These are phyloP conservation scores for Phytophthora crassamura DNA, from an alignment of 352 stramenopile species.

Conservation along the genomic window DNA sequence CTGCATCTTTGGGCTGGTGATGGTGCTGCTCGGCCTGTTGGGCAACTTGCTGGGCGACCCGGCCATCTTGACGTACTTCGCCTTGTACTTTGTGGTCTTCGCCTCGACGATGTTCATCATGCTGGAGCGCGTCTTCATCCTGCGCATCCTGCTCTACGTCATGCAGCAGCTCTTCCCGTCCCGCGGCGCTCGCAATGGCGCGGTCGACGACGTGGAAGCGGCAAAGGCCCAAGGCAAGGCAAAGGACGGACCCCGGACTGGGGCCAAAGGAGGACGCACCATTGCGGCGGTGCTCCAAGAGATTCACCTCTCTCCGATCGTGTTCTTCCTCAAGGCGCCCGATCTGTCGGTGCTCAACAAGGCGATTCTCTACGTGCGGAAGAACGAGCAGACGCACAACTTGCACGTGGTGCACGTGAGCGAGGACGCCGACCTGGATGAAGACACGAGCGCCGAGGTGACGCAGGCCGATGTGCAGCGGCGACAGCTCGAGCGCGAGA, in stretches of 20 bases:
- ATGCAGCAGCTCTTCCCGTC: constrained; percentile 72
- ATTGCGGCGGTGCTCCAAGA: constrained; percentile 64
- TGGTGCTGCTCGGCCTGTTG: constrained; percentile 70
- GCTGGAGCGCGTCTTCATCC: constrained; percentile 80
- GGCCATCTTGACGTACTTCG: constrained; percentile 85
- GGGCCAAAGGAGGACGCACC: constrained; percentile 69
- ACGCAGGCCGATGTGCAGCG: constrained; percentile 46
- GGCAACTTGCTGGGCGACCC: constrained; percentile 77
- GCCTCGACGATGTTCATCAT: constrained; percentile 80
- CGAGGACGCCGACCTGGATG: constrained; percentile 37
- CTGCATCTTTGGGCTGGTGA: constrained; percentile 76
- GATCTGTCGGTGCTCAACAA: constrained; percentile 94
- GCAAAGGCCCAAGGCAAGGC: constrained; percentile 28
- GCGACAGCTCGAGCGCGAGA: constrained; percentile 41
- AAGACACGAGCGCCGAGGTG: constrained; percentile 40
- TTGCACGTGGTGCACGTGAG: constrained; percentile 91
- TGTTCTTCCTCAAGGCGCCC: constrained; percentile 93
- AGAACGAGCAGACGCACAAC: constrained; percentile 93
- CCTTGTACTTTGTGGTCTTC: constrained; percentile 78
- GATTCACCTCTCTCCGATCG: constrained; percentile 84
- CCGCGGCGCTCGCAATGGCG: constrained; percentile 25
- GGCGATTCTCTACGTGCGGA: constrained; percentile 93
- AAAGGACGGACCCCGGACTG: constrained; percentile 44
- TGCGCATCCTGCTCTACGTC: constrained; percentile 74
- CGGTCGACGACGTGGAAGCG: constrained; percentile 35